Base-by-base conservation (phyloP, 139 green algal species). In the Chlorokybus atmophyticus region DNA sequence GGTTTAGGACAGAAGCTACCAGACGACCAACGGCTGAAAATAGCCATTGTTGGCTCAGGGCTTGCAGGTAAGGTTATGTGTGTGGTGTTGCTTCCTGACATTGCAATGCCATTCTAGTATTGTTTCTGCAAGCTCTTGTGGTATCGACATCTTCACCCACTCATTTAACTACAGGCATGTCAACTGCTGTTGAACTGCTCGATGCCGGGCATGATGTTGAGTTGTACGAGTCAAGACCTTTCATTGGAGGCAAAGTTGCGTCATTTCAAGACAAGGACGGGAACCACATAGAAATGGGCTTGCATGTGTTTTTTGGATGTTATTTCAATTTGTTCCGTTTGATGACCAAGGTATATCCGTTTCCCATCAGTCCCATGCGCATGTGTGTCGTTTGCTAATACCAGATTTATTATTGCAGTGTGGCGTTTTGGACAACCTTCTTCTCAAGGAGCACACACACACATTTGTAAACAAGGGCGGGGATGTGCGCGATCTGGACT, bases 221-320 rank as follows among this genome's bases (percentile, higher is more conserved):
- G 30, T 87, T 96, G 39, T 96, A 90, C 51, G 88, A 96, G 75
- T 58, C 54, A 19, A 73, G 88, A 2, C 79, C 78, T 10, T 95
- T 79, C 50, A 77, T 94, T 8, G 88, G 88, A n/a, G 88, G 88
- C 50, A 96, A 96, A 69, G 88, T 96, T 53, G 88, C 80, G n/a
- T 88, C 76, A 10, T 96, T 70, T 40, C 14, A 79, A 21, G 88
- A 95, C 78, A 93, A 90, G 69, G 71, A 93, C 55, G 88, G 88
- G 28, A 96, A 96, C 73, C 85, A 96, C 70, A 86, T 96, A 30
- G 88, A 96, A 68, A 93, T 95, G 86, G 88, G 88, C 5, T 75
- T 95, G 52, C 87, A 95, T 74, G 87, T 95, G 19, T 94, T 94
- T 64, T 94, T 95, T 59, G 86, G 84, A 40, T 93, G 85, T 78